A percentile compares a stretch with the other conserved stretches of the same genome.
These are phyloP conservation scores for Odontarrhena argentea DNA, from an alignment of 345 rosid species.

Conservation along the genomic window DNA sequence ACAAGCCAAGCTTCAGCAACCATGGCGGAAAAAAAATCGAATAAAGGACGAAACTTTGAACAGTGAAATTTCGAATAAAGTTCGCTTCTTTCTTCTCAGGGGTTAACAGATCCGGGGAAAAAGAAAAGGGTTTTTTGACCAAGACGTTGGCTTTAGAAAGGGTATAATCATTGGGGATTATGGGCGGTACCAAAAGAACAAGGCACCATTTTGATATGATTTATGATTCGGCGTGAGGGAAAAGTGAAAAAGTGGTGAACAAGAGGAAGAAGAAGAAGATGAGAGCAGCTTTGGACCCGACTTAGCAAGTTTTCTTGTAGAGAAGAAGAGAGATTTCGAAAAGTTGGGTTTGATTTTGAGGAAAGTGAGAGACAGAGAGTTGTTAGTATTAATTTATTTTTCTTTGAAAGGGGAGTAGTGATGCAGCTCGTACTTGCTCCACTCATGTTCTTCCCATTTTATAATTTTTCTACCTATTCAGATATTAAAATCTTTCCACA, in stretches of 20 bases:
- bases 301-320: conserved; percentile 28
- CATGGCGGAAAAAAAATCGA: conserved; percentile 45
- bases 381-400: neutral
- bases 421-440: conserved; percentile 40
- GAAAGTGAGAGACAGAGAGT: conserved; percentile 19
- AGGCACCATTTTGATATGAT: conserved; percentile 32
- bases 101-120: conserved; percentile 26
- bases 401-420: conserved; percentile 29
- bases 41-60: conserved; percentile 28
- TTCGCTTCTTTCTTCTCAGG: conserved; percentile 16
- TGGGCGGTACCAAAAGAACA: conserved; percentile 22
- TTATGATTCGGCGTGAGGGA: conserved; percentile 7
- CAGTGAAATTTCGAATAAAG: conserved; percentile 18
- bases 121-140: neutral
- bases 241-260: conserved; percentile 27
- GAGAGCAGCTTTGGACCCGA: conserved; percentile 31
- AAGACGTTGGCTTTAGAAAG: conserved; percentile 29
- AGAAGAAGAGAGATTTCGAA: conserved; percentile 20
- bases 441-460: conserved; percentile 32
- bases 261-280: conserved; percentile 17
- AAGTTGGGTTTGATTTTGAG: conserved; percentile 33
- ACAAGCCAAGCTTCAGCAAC: conserved; percentile 95
- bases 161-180: conserved; percentile 37
- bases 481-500: conserved; percentile 4
- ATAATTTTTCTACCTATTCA: conserved; percentile 12